A percentile compares a stretch with the other conserved stretches of the same genome.
Conservation (phyloP, 208 protist species). For the Angomonas desouzai region DNA sequence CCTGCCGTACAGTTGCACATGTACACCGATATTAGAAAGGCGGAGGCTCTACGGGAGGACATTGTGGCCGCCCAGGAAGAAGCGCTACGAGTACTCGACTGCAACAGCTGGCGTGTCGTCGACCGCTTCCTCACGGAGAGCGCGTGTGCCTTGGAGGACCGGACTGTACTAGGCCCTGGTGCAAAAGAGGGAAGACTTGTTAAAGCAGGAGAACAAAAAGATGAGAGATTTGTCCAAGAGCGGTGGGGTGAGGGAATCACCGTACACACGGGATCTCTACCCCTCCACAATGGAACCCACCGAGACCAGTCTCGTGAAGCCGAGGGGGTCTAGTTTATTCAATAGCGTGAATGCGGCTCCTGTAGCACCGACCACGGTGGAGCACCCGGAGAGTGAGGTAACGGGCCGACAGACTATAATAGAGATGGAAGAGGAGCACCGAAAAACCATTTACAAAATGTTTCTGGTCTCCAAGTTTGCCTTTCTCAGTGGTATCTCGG, state of each 20-base stretch:
- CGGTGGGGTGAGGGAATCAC: not conserved
- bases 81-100: conserved; percentile 32
- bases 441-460: not conserved
- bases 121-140: conserved; percentile 57
- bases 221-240: not conserved
- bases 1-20: conserved; percentile 53
- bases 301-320: not conserved
- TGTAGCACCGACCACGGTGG: not conserved
- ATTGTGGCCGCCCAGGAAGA: conserved; percentile 34
- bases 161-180: conserved; percentile 49
- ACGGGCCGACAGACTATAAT: not conserved
- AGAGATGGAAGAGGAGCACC: not conserved
- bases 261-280: not conserved
- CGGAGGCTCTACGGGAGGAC: conserved; percentile 46
- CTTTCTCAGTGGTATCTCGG: not conserved
- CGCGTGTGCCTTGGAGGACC: conserved; percentile 45
- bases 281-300: not conserved
- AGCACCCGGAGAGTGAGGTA: not conserved
- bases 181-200: conserved; percentile 49
- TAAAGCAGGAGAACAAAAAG: conserved; percentile 1
- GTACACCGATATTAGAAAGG: conserved; percentile 61
- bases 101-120: conserved; percentile 27
- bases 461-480: not conserved
- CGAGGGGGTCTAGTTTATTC: not conserved
- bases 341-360: not conserved